Conservation (phyloP, 345 rosid species). For the rapeseed (Brassica napus) region Da-Ae NC_063447.1:50557001-50557500, state of each 20-base stretch:
- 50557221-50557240: neutral
- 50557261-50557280: neutral
- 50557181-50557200: neutral
- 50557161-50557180: neutral
- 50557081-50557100: neutral
- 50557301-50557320: too few relatives aligned
- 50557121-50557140: neutral
- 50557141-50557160: neutral
- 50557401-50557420: neutral
- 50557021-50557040: neutral
- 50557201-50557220: neutral
- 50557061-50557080: neutral
- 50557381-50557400: too few relatives aligned
- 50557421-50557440: conserved; percentile 7
- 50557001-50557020: neutral
- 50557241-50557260: neutral
- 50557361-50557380: too few relatives aligned
- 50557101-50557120: neutral
- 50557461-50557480: conserved; percentile 1
- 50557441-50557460: conserved; percentile 15
- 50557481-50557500: conserved; percentile 12
- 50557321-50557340: too few relatives aligned
- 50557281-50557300: too few relatives aligned
- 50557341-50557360: too few relatives aligned
- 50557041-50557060: neutral